Evolutionary conservation across 2,329 filamentous ascomycete species (phyloP), one percentile per base, ranked within the genome.

Genomic region (Sclerotinia glacialis): DNA sequence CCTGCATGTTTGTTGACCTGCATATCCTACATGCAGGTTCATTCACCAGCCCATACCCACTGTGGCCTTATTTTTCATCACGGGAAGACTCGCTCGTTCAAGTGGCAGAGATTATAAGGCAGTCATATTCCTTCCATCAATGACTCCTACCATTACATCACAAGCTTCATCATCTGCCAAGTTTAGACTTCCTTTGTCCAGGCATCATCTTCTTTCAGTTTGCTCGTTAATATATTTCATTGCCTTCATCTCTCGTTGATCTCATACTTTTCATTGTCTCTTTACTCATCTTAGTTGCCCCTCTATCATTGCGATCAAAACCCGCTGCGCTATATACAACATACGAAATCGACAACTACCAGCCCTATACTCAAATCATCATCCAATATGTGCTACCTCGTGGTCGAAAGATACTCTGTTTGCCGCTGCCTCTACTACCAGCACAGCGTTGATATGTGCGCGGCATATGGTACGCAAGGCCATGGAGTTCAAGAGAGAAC

Each of bases 381-480:
- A 40, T 72, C 18, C 73, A 79, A 63, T 67, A 91, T 91, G 88
- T 91, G 89, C 76, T 88, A 89, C 75, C 85, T 89, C 78, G 81
- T 91, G 69, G 80, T 89, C 73, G 89, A 91, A 76, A 83, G 86
- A 70, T 91, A 87, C 78, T 84, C 87, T 21, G 87, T 88, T 67
- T 91, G 89, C 80, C 82, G 85, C 71, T 91, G 89, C 74, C 78
- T 89, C 68, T 90, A 91, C 78, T 85, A 89, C 79, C 80, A 83
- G 71, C 89, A 91, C 75, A 83, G 84, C 50, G 81, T 91, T 71
- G 88, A 91, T 72, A 88, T 86, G 70, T 91, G 89, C 74, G 79
- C 83, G 50, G 81, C 83, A 62, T 85, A 87, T 73, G 86, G 85
- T 64, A 85, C 86, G 70, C 82, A 83, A 69, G 86, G 86, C 47